Evolutionary conservation across 495 filamentous ascomycete genomes (phyloP).

Genomic region (Aspergillus baeticus): DNA sequence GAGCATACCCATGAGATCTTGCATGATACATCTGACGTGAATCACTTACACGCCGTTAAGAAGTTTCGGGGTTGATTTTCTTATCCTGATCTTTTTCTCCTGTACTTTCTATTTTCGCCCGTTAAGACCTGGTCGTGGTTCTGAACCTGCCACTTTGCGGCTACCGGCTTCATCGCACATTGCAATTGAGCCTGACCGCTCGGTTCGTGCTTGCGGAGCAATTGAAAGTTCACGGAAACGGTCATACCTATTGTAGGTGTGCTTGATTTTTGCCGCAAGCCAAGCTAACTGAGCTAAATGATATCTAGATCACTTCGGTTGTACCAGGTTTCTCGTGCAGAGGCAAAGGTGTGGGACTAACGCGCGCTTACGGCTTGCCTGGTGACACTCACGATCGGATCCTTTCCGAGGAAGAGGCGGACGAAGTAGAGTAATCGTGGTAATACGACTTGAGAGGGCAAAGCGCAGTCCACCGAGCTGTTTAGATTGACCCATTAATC

Average conservation of each 20-base stretch:
- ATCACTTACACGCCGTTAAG: not conserved
- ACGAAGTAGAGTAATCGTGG: conserved; percentile 4
- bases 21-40: conserved; percentile 9
- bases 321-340: conserved; percentile 13
- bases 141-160: not conserved
- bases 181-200: not conserved
- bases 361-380: conserved; percentile 18
- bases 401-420: not conserved
- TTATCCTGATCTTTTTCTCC: not conserved
- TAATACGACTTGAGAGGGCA: not conserved
- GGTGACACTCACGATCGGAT: conserved; percentile 8
- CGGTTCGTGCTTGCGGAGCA: not conserved
- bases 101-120: not conserved
- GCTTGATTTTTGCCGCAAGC: not conserved
- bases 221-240: not conserved
- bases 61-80: not conserved
- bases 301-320: conserved; percentile 17
- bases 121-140: not conserved
- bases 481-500: not conserved
- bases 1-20: not conserved
- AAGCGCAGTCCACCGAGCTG: not conserved
- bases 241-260: not conserved
- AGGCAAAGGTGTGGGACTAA: conserved; percentile 17
- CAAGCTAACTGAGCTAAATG: conserved; percentile 8
- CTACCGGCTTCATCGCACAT: not conserved